Percentiles rank a stretch among this genome's conserved stretches.
Conservation (phyloP, 129 eudicot genomes). For the Helianthus tuberosus region DNA sequence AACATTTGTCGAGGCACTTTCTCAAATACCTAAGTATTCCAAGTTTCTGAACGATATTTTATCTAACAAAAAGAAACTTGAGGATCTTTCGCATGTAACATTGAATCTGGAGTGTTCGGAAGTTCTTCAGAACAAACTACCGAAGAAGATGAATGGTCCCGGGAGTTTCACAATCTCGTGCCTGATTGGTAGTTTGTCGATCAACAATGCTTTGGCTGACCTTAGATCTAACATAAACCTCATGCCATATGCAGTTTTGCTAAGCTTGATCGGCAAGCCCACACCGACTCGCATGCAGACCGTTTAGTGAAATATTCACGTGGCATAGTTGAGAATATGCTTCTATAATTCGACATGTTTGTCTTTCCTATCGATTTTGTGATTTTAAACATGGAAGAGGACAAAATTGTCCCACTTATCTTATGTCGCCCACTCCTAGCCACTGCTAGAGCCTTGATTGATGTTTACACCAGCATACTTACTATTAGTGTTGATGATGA, state of each 20-base stretch:
- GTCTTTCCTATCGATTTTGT: not conserved
- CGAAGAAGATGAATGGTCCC: too few species aligned
- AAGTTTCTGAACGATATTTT: too few species aligned
- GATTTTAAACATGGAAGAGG: not conserved
- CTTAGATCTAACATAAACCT: too few species aligned
- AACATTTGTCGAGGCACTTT: not conserved
- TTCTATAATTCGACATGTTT: not conserved
- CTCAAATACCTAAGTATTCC: not conserved
- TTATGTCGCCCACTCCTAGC: not conserved
- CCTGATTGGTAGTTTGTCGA: too few species aligned
- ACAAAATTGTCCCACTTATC: not conserved
- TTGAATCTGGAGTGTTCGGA: not conserved
- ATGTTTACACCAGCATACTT: not conserved
- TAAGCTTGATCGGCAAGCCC: too few species aligned
- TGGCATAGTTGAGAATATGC: slow-evolving; percentile 4
- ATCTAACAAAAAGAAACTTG: too few species aligned
- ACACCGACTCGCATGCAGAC: not conserved
- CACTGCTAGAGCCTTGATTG: not conserved
- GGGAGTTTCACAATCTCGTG: too few species aligned
- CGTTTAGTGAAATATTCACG: not conserved
- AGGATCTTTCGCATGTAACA: not conserved
- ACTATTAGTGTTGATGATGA: not conserved
- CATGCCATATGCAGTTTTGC: too few species aligned
- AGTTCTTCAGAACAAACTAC: too few species aligned
- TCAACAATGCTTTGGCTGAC: too few species aligned